Evolutionary conservation across 371 early-diverging fungal species (phyloP).

Genomic region (Mortierella sp.): DNA sequence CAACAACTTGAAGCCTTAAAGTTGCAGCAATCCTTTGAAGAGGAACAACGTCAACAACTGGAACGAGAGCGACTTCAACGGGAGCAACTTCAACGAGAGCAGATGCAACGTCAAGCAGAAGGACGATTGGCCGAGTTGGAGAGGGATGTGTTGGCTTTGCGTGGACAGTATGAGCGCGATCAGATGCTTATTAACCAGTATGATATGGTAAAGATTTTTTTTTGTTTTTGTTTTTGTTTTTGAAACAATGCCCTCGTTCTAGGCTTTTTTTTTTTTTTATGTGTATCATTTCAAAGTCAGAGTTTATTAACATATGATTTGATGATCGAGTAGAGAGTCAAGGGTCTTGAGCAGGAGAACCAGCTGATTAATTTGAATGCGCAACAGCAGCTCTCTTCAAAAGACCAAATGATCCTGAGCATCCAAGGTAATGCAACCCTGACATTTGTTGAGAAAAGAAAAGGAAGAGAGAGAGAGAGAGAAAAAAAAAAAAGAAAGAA

Average conservation of each 20-base stretch:
- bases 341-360: conserved; percentile 86
- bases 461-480: too few species aligned
- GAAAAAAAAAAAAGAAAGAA: too few species aligned
- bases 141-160: conserved; percentile 78
- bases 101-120: conserved; percentile 78
- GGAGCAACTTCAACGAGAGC: conserved; percentile 71
- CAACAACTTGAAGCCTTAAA: conserved; percentile 62
- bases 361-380: conserved; percentile 73
- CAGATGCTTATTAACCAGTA: conserved; percentile 87
- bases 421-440: conserved; percentile 70
- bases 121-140: conserved; percentile 83
- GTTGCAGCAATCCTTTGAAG: conserved; percentile 69
- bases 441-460: not conserved
- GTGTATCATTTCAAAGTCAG: not conserved
- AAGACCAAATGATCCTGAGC: conserved; percentile 79
- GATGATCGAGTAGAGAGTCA: conserved; percentile 58
- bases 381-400: conserved; percentile 76
- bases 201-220: conserved; percentile 62
- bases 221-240: not conserved
- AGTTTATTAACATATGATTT: not conserved
- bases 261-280: conserved; percentile 6
- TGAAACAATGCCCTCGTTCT: not conserved
- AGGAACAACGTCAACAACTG: conserved; percentile 65
- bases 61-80: conserved; percentile 82
- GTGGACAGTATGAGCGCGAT: conserved; percentile 86